phyloP scores from a whole-genome alignment of 164 flowering plant genomes.

The Tinospora cordifolia region DNA sequence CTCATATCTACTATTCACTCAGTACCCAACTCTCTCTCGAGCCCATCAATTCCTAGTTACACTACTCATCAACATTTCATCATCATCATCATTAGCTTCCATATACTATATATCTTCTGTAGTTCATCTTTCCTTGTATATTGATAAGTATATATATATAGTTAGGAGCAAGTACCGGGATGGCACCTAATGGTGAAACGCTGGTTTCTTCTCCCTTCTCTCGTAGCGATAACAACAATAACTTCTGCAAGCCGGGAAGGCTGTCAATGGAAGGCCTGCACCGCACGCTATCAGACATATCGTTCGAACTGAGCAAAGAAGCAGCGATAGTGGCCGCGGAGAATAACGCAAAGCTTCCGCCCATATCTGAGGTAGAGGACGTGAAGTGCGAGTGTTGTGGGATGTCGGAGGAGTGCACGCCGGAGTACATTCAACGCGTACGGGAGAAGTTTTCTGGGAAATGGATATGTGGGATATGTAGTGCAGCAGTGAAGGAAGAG shows the following conservation, averaged over 20 bases:
- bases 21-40: neutral
- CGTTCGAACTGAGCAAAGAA: constrained; percentile 50
- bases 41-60: neutral
- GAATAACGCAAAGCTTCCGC: constrained; percentile 27
- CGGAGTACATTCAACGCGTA: constrained; percentile 43
- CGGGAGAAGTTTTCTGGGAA: constrained; percentile 49
- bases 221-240: constrained; percentile 15
- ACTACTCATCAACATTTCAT: neutral
- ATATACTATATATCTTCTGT: neutral
- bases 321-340: constrained; percentile 1
- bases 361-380: constrained; percentile 59
- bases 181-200: constrained; percentile 71
- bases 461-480: constrained; percentile 63
- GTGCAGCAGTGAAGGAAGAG: constrained; percentile 68
- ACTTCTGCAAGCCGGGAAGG: constrained; percentile 38
- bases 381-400: constrained; percentile 87
- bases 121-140: neutral
- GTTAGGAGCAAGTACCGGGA: constrained; percentile 3
- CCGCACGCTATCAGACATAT: constrained; percentile 58
- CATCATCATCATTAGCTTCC: neutral
- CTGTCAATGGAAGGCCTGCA: constrained; percentile 47
- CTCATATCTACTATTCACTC: neutral
- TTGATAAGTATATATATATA: neutral
- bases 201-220: constrained; percentile 18
- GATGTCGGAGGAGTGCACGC: constrained; percentile 71